Percentiles rank a stretch among this genome's conserved stretches.
phyloP scores from a whole-genome alignment of 2,329 filamentous ascomycete species.

The Hymenotorrendiella dingleyae region DNA sequence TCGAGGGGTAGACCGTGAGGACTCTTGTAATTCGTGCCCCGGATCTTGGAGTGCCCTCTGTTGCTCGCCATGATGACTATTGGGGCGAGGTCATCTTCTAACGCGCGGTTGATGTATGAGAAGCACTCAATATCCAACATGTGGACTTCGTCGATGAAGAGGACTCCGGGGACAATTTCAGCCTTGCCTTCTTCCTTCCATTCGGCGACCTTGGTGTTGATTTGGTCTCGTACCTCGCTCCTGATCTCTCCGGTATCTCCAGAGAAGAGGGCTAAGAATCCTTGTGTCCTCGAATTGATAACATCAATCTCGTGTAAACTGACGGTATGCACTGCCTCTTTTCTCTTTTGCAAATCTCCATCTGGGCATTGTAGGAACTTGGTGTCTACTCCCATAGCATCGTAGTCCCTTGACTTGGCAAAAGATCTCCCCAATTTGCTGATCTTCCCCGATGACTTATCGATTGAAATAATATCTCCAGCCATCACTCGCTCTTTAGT shows the following conservation, averaged over 20 bases:
- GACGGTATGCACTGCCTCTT: constrained; percentile 95
- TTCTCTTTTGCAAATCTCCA: constrained; percentile 93
- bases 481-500: constrained; percentile 99
- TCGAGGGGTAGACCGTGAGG: constrained; percentile 93
- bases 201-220: constrained; percentile 97
- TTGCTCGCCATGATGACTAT: constrained; percentile 99
- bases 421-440: constrained; percentile 94
- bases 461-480: constrained; percentile 95
- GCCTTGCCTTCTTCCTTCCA: constrained; percentile 99
- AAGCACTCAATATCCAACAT: constrained; percentile 99
- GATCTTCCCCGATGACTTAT: constrained; percentile 97
- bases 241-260: constrained; percentile 97
- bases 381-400: constrained; percentile 97
- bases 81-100: constrained; percentile 90
- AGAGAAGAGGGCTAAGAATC: constrained; percentile 93
- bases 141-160: constrained; percentile 99
- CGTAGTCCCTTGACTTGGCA: constrained; percentile 92
- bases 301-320: constrained; percentile 98
- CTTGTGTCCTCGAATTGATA: constrained; percentile 98
- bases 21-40: constrained; percentile 87
- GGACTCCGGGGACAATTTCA: constrained; percentile 91
- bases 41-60: constrained; percentile 82
- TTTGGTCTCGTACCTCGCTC: constrained; percentile 95
- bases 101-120: constrained; percentile 93
- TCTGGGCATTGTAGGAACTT: constrained; percentile 98